Evolutionary conservation across 306 rosid genomes (phyloP), one percentile per base, ranked within the genome.

Genomic region (Citrullus mucosospermus): DNA sequence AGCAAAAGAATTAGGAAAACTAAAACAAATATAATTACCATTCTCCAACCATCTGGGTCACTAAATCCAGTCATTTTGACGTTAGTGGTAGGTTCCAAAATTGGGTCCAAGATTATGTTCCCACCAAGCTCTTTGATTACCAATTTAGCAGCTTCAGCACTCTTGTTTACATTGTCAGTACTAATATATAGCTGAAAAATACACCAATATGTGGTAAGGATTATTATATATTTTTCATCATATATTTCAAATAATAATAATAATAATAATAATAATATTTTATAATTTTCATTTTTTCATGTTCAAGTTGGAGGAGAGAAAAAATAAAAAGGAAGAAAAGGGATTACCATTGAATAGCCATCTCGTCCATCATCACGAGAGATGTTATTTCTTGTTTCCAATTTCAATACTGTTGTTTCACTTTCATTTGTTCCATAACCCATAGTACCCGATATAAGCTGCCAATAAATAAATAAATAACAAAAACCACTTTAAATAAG

Each of bases 81-180:
- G 4, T 72, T 72, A 18, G 51, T 50, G 32, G 6, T 8, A 0
- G 77, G 3, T 12, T 50, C 0, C 14, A 72, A 10, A 72, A 4
- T 16, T 5, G 77, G 77, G 13, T 72, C 77, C n/a, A 72, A 2
- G 25, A 72, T 72, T 25, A 72, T 1, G 22, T 72, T 51, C 3
- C 77, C 77, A 25, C 77, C 77, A 16, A 72, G 25, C 36, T 72
- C 60, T 50, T 72, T 72, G 7, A 28, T 72, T 50, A 72, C 77
- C 20, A 72, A 3, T 18, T 72, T 72, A 8, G 60, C 60, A 2
- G 44, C 77, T 30, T 72, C 44, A 72, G 43, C 44, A 30, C 44
- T 72, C 25, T 72, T 50, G 16, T 50, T 50, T 50, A 72, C 77
- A 7, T 72, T 16, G 6, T 72, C 57, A 2, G 60, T 72, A 8